Conservation (phyloP, 768 basidiomycete species). For the Arthromyces matolae region DNA sequence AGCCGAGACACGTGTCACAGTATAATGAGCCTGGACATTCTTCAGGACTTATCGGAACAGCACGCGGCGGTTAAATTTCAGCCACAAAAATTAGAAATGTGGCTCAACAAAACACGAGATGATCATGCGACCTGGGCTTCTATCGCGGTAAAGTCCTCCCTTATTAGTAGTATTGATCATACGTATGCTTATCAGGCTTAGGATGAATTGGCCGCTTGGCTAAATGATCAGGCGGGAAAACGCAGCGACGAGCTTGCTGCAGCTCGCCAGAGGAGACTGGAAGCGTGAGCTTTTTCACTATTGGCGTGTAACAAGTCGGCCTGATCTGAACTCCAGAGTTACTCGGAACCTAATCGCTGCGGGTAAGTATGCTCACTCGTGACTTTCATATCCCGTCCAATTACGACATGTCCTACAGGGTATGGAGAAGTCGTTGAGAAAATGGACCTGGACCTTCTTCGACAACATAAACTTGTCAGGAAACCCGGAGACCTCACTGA, state of each 20-base stretch:
- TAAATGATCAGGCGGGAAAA: slow-evolving; percentile 27
- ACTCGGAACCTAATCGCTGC: slow-evolving; percentile 14
- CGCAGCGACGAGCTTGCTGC: slow-evolving; percentile 34
- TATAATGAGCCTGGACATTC: slow-evolving; percentile 15
- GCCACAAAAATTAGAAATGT: slow-evolving; percentile 20
- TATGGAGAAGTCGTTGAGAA: slow-evolving; percentile 33
- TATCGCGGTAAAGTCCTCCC: slow-evolving; percentile 18
- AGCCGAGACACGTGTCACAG: slow-evolving; percentile 17
- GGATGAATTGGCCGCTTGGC: slow-evolving; percentile 28
- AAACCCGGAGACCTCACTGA: slow-evolving; percentile 35
- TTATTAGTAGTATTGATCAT: background rate
- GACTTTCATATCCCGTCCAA: background rate
- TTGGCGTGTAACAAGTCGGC: background rate
- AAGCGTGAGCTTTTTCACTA: slow-evolving; percentile 28
- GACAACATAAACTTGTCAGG: slow-evolving; percentile 32
- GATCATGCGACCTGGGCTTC: slow-evolving; percentile 26
- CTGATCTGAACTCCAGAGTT: slow-evolving; percentile 10
- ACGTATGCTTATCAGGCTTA: slow-evolving; percentile 16
- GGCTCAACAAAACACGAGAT: slow-evolving; percentile 28
- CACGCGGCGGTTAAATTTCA: slow-evolving; percentile 19
- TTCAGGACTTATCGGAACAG: slow-evolving; percentile 22
- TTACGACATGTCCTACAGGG: slow-evolving; percentile 25
- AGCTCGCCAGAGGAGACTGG: slow-evolving; percentile 31
- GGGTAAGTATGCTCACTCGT: slow-evolving; percentile 7
- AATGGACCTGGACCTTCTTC: slow-evolving; percentile 17